Base-by-base conservation (phyloP, 2,329 filamentous ascomycete genomes). In the Claviceps africana region DNA sequence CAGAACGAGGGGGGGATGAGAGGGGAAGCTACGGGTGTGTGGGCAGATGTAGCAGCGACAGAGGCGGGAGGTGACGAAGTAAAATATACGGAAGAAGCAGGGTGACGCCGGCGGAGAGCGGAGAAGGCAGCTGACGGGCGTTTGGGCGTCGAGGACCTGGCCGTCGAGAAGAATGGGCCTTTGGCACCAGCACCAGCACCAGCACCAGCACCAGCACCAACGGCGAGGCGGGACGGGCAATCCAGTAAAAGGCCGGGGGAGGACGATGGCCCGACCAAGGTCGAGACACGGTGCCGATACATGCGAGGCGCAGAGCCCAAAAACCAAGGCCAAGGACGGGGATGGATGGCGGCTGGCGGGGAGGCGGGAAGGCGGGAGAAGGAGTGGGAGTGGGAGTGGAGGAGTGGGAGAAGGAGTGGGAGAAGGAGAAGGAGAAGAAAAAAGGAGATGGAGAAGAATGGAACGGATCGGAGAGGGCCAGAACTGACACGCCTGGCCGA, bases 231-330 rank as follows among this genome's bases (percentile, higher is more conserved):
- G 55, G 51, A 51, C 40, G 44, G 54, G 43, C 48, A 51, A 43
- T 31, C 56, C 54, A 56, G 55, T 54, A 58, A 55, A 25, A 54
- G 47, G 35, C 56, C 51, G 44, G 54, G 47, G 52, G 43, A 50
- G 17, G 49, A 55, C 35, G 52, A 54, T 50, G 56, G 54, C 33
- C 44, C 49, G 48, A 53, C 40, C 53, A 55, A 53, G 35, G 52
- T 49, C 48, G 54, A 53, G 48, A 59, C 47, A 31, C 51, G 47
- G 45, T 56, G 56, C 43, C 48, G 57, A 51, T 54, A 50, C 59
- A 61, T 59, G 50, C 53, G 55, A 53, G 51, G 51, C 53, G n/a
- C n/a, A n/a, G n/a, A n/a, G n/a, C n/a, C n/a, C n/a, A n/a, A 56
- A 42, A 53, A 53, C 44, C 42, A 25, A 33, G 48, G 53, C 22